A percentile compares a stretch with the other conserved stretches of the same genome.
Evolutionary conservation across 2,329 filamentous ascomycete species (phyloP).

Genomic region (Cladosporium sp.): DNA sequence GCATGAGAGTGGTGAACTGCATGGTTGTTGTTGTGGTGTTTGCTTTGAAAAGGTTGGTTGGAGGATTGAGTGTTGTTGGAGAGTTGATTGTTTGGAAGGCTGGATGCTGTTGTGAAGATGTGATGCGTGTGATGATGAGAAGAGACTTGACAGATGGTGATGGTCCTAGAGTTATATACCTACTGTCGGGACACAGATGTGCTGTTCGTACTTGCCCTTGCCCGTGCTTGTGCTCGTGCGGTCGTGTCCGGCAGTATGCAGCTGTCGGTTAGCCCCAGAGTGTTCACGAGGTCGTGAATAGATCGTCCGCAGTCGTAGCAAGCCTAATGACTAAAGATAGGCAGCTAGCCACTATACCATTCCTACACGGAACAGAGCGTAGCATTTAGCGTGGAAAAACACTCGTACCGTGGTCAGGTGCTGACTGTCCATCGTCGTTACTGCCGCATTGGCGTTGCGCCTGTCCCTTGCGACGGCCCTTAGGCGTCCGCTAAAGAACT

Average conservation of each 20-base stretch:
- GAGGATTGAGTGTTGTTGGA: background rate
- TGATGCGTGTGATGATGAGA: slow-evolving; percentile 13
- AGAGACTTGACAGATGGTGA: background rate
- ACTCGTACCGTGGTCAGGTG: slow-evolving; percentile 20
- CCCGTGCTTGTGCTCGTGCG: slow-evolving; percentile 15
- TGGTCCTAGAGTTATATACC: slow-evolving; percentile 8
- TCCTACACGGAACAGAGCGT: slow-evolving; percentile 8
- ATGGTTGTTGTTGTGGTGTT: slow-evolving; percentile 11
- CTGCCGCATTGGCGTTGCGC: slow-evolving; percentile 15
- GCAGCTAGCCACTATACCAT: slow-evolving; percentile 15
- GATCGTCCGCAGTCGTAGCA: slow-evolving; percentile 1
- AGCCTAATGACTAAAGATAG: slow-evolving; percentile 16
- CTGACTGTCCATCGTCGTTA: slow-evolving; percentile 7
- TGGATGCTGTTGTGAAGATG: slow-evolving; percentile 14
- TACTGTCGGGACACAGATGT: background rate
- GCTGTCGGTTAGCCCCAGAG: background rate
- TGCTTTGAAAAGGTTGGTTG: background rate
- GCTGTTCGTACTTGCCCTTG: background rate
- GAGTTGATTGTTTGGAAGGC: background rate
- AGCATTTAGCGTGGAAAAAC: slow-evolving; percentile 6
- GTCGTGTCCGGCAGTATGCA: slow-evolving; percentile 15
- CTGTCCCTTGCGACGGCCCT: slow-evolving; percentile 13
- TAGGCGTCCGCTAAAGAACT: background rate
- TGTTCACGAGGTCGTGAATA: slow-evolving; percentile 4
- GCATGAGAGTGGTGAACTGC: slow-evolving; percentile 16